phyloP scores from a whole-genome alignment of 805 yeast species.

The Kazachstania psychrophila region DNA sequence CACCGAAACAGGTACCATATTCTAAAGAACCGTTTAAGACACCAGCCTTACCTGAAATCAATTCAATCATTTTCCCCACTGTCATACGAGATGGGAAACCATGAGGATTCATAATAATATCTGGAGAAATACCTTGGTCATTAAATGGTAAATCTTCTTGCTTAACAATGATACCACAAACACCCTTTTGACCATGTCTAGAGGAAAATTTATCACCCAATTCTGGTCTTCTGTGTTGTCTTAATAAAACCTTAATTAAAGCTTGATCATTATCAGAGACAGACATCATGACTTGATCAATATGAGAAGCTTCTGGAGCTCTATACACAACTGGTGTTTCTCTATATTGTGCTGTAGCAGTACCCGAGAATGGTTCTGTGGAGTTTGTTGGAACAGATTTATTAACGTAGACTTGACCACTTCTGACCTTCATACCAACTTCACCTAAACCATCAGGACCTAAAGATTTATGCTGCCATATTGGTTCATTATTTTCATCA shows the following conservation, averaged over 20 bases:
- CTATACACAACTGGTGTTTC: slow-evolving; percentile 88
- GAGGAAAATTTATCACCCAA: slow-evolving; percentile 95
- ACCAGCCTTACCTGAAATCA: slow-evolving; percentile 96
- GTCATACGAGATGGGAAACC: slow-evolving; percentile 99
- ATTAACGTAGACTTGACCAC: slow-evolving; percentile 90
- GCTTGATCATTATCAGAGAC: slow-evolving; percentile 94
- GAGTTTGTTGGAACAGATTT: slow-evolving; percentile 84
- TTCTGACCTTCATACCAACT: slow-evolving; percentile 82
- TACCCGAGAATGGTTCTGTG: slow-evolving; percentile 34
- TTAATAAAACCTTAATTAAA: slow-evolving; percentile 75
- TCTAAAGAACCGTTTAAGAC: slow-evolving; percentile 84
- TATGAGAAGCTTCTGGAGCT: slow-evolving; percentile 91
- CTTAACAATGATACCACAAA: slow-evolving; percentile 94
- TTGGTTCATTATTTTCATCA: slow-evolving; percentile 70
- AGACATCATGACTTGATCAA: slow-evolving; percentile 96
- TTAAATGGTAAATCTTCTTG: slow-evolving; percentile 96
- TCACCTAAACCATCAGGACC: slow-evolving; percentile 97
- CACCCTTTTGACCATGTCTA: slow-evolving; percentile 98
- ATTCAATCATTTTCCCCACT: slow-evolving; percentile 95
- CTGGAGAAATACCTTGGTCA: slow-evolving; percentile 87
- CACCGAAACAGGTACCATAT: slow-evolving; percentile 98
- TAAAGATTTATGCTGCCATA: slow-evolving; percentile 74
- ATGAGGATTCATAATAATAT: slow-evolving; percentile 97
- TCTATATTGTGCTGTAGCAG: slow-evolving; percentile 49
- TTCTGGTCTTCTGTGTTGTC: slow-evolving; percentile 97